Evolutionary conservation across 441 rosid species (phyloP), one percentile per base, ranked within the genome.

Genomic region (Pelargonium citronellum): DNA sequence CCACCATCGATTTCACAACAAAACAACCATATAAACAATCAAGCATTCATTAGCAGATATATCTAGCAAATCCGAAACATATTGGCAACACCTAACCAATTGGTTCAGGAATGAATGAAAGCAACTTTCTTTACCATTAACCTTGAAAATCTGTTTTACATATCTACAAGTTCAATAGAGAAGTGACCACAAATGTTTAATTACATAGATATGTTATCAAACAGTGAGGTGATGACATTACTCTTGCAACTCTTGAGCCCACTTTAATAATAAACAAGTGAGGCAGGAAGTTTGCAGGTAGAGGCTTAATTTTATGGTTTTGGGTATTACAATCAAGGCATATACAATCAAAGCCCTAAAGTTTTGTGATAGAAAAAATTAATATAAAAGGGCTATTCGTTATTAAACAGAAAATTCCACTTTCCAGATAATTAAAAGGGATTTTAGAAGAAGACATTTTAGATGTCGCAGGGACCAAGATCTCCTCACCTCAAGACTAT

Each of bases 211-310:
- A 24, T 58, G 22, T 58, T 17, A 58, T 17, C 24, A 58, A 58
- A 58, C 63, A 58, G 20, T 58, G 24, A 20, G 63, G 13, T 58
- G 63, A 58, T 58, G 63, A 9, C 27, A 20, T 17, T 5, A 58
- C 63, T 58, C 20, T 24, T 58, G 30, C 11, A 58, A 58, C 63
- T 58, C 63, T 58, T 19, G 30, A 2, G 30, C 63, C 63, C 61
- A 16, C 61, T 16, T 16, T 55, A 17, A 55, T 55, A 15, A 15
- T 8, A 55, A 15, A 55, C 11, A 9, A 44, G 49, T 44, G n/a
- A n/a, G 11, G n/a, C 49, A 8, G 49, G 49, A 44, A 44, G 49
- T 44, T 44, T 44, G 49, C 49, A 44, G n/a, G n/a, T 44, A 44
- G 49, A 9, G 11, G 49, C 11, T 44, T 44, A 1, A 44, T 12